Conservation (phyloP, 2,329 filamentous ascomycete genomes). For the Elsinoe ampelina region DNA sequence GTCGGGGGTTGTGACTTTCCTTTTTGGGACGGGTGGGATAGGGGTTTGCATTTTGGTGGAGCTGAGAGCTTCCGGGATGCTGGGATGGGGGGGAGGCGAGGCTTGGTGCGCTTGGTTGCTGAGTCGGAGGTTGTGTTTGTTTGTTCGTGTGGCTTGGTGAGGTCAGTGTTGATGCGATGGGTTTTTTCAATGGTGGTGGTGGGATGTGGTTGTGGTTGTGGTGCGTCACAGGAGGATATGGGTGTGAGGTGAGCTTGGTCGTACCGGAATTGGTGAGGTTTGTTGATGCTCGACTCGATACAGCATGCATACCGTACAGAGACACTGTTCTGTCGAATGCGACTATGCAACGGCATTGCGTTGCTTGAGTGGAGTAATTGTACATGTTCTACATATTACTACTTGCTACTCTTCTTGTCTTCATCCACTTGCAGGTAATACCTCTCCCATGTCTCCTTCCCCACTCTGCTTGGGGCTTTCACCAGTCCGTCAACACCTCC, state of each 20-base stretch:
- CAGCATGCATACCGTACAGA: too few species aligned
- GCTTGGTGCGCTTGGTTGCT: too few species aligned
- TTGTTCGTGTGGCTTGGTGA: too few species aligned
- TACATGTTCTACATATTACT: neutral
- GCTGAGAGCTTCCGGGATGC: neutral
- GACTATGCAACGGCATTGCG: neutral
- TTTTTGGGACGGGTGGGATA: neutral
- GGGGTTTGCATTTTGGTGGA: neutral
- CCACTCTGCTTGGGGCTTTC: conserved; percentile 62
- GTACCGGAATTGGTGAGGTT: too few species aligned
- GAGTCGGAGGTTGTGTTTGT: too few species aligned
- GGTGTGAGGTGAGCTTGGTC: too few species aligned
- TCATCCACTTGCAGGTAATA: conserved; percentile 45
- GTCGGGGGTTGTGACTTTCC: neutral
- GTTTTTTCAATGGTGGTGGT: too few species aligned
- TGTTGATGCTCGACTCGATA: too few species aligned
- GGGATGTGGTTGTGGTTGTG: too few species aligned
- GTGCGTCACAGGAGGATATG: too few species aligned
- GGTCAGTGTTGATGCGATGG: too few species aligned
- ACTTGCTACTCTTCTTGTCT: neutral
- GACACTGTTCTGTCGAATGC: neutral
- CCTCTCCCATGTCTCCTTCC: conserved; percentile 47
- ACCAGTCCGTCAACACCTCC: conserved; percentile 81
- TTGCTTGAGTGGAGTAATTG: neutral
- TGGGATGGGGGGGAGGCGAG: neutral